phyloP scores from a whole-genome alignment of 768 basidiomycete species.

The Crassisporium funariophilum region DNA sequence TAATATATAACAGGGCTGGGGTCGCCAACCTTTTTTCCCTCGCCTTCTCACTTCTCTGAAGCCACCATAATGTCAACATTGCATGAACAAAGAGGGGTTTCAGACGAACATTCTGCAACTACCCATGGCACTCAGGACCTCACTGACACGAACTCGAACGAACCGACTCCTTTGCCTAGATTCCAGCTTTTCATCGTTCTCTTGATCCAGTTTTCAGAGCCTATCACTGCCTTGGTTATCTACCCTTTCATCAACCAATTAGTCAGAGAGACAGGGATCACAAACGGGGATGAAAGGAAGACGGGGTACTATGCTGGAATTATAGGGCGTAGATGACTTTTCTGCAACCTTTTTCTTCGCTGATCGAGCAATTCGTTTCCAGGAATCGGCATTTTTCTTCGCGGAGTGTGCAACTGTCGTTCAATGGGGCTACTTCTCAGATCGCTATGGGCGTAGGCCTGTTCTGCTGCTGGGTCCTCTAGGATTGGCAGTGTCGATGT shows the following conservation, averaged over 20 bases:
- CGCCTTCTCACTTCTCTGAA: no score
- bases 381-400: conserved; percentile 49
- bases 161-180: conserved; percentile 41
- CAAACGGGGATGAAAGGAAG: conserved; percentile 43
- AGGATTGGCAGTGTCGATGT: conserved; percentile 40
- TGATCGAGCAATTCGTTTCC: not conserved
- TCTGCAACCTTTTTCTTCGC: not conserved
- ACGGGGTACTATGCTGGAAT: conserved; percentile 53
- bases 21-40: no score
- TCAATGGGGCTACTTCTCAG: conserved; percentile 48
- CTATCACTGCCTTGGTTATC: conserved; percentile 44
- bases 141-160: not conserved
- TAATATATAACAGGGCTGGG: no score
- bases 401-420: conserved; percentile 45
- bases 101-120: no score
- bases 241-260: conserved; percentile 51
- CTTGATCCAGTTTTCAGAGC: conserved; percentile 45
- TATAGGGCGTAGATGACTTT: conserved; percentile 33
- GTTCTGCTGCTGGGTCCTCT: conserved; percentile 44
- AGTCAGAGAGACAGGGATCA: conserved; percentile 46
- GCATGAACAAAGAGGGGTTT: no score
- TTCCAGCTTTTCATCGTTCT: conserved; percentile 40
- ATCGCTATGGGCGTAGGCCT: conserved; percentile 44
- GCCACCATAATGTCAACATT: no score
- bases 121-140: not conserved